phyloP scores from a whole-genome alignment of 129 eudicot species.

The Calendula officinalis region DNA sequence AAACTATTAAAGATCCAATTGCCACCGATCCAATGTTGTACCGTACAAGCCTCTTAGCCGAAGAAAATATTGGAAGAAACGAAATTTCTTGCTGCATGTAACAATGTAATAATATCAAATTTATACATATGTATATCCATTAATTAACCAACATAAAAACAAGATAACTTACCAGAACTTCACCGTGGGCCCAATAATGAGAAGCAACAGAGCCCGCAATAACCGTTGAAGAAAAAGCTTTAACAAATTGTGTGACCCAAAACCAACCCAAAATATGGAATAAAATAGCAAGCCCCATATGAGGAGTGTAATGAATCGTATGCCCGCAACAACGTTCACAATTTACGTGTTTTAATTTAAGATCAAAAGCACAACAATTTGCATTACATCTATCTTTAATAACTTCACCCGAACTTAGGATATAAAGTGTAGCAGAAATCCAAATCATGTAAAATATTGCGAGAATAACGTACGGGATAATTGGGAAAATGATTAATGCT shows the following conservation, averaged over 20 bases:
- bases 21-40: conserved; percentile 88
- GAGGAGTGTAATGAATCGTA: conserved; percentile 73
- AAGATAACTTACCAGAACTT: conserved; percentile 58
- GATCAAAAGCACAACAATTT: conserved; percentile 94
- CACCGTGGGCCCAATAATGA: conserved; percentile 88
- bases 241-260: conserved; percentile 88
- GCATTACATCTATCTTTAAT: conserved; percentile 65
- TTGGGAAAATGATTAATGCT: conserved; percentile 74
- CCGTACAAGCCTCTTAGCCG: conserved; percentile 80
- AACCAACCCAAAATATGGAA: conserved; percentile 85
- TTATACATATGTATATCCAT: background rate
- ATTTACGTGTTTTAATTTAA: conserved; percentile 51
- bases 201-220: conserved; percentile 98
- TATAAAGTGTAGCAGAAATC: conserved; percentile 83
- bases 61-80: conserved; percentile 85
- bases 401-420: conserved; percentile 81
- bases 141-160: background rate
- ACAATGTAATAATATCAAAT: conserved; percentile 6
- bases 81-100: conserved; percentile 73
- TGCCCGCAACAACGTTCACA: conserved; percentile 93
- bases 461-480: conserved; percentile 68
- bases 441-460: conserved; percentile 88
- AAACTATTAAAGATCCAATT: conserved; percentile 72
- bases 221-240: conserved; percentile 83
- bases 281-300: conserved; percentile 68